Evolutionary conservation across 192 early-diverging fungal genomes (phyloP), one percentile per base, ranked within the genome.

Genomic region (Coemansia sp.): DNA sequence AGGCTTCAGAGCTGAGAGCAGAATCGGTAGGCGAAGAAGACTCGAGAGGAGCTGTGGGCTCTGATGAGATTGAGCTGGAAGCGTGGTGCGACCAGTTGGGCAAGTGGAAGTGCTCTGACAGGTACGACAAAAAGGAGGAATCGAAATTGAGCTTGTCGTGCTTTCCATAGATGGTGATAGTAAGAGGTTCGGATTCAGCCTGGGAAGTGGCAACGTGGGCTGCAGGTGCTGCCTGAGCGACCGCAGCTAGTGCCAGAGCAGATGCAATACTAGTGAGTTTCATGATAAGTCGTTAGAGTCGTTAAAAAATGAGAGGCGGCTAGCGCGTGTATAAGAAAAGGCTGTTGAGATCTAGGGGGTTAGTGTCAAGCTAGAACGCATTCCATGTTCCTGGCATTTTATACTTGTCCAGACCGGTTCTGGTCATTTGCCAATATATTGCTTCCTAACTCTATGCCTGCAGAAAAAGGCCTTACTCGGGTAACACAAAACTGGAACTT

Each of bases 191-290:
- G n/a, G n/a, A n/a, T n/a, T n/a, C n/a, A 21, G 18, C 55, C 16
- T 56, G 47, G 10, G n/a, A 15, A 9, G 55, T 56, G 18, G 56
- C 57, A 33, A 16, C 37, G 28, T 44, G 12, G 19, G 47, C 31
- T 40, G 45, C 35, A 16, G 66, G 72, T 3, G 59, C 54, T 18
- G 66, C 72, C 47, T 65, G 59, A 7, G 58, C 41, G 47, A 57
- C 57, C 35, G 50, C 67, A 41, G 67, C 66, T 36, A 76, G 59
- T 26, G 66, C 63, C 33, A 66, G 38, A 15, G 66, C 26, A 50
- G 66, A 54, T 30, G 65, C 73, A 35, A 65, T 26, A 40, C 52
- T 55, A 58, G 51, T 42, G 48, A 76, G 42, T 63, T 66, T 69
- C 73, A 76, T 76, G 52, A 18, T 61, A 47, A 36, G 46, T 45